Base-by-base conservation (phyloP, 257 asterid genomes). In the Ballota nigra region DNA sequence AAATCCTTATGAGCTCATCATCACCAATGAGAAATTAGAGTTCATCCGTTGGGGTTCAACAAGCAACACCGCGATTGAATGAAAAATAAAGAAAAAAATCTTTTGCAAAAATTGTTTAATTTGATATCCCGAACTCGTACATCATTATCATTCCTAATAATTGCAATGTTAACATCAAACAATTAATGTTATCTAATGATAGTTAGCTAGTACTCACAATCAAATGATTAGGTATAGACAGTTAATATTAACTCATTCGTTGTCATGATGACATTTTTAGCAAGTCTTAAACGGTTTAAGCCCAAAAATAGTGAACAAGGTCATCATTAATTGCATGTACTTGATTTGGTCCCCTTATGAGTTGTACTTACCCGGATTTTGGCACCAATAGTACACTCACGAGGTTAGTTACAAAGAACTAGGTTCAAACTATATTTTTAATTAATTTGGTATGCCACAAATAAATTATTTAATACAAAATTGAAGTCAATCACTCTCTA, bases 291-390 rank as follows among this genome's bases (percentile, higher is more conserved):
- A 49, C 64, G 58, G 52, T 71, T 66, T 79, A 79, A 73, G 28
- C 45, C 60, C 58, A 15, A 12, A 16, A 15, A 61, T 28, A 28
- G 23, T 4, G 16, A 12, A 33, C 15, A 20, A 22, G 8, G 31
- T 8, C 76, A 69, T 72, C 23, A 74, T 72, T 83, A 83, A 47
- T 47, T 6, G 22, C 86, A 77, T 83, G 85, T 72, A 73, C 74
- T 74, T 60, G 5, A 16, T 71, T n/a, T n/a, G 72, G 71, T 52
- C 81, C 69, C 78, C 70, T 68, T 73, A 13, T 84, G 86, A 84
- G 89, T 72, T 86, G 90, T 84, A 63, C 57, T 69, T 81, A 73
- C 84, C 85, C 84, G 80, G 88, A 67, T 82, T 52, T 76, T 70
- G 82, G 84, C 74, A 84, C 76, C 86, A 76, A 73, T 78, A 52